A percentile compares a stretch with the other conserved stretches of the same genome.
Conservation (phyloP, 495 filamentous ascomycete genomes). For the Elasticomyces elasticus region DNA sequence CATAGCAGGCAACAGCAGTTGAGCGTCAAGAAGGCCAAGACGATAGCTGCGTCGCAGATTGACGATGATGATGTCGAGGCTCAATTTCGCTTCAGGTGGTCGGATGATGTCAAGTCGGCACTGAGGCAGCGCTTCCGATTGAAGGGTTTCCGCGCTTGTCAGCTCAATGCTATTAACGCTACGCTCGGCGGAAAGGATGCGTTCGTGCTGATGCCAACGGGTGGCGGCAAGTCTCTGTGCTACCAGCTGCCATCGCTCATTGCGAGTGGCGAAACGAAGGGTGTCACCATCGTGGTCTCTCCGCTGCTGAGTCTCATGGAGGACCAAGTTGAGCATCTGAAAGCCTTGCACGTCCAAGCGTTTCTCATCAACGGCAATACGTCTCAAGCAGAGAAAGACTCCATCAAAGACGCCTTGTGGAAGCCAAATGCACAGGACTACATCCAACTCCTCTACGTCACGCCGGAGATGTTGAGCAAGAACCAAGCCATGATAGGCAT, state of each 20-base stretch:
- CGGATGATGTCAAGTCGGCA: conserved; percentile 66
- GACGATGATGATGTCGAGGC: conserved; percentile 27
- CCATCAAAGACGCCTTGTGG: conserved; percentile 52
- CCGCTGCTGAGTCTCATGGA: conserved; percentile 92
- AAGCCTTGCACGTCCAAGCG: conserved; percentile 64
- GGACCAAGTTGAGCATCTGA: conserved; percentile 80
- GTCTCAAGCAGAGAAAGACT: conserved; percentile 40
- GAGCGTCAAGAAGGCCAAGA: conserved; percentile 9
- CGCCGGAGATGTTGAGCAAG: conserved; percentile 90
- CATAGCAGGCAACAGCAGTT: conserved; percentile 30
- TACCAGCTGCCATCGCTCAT: conserved; percentile 90
- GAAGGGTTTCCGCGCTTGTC: conserved; percentile 76
- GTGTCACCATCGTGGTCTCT: conserved; percentile 89
- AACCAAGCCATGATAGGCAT: conserved; percentile 51
- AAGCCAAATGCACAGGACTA: conserved; percentile 52
- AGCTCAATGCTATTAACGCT: conserved; percentile 91
- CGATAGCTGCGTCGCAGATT: background rate
- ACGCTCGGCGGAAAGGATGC: conserved; percentile 77
- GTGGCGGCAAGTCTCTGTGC: conserved; percentile 92
- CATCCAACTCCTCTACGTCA: conserved; percentile 84
- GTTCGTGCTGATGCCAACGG: conserved; percentile 95
- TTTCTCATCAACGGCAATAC: conserved; percentile 70
- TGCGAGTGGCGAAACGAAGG: conserved; percentile 65
- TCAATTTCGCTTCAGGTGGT: conserved; percentile 53
- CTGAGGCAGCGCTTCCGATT: conserved; percentile 74